Base-by-base conservation (phyloP, 208 protist genomes). In the Leishmania major region DNA sequence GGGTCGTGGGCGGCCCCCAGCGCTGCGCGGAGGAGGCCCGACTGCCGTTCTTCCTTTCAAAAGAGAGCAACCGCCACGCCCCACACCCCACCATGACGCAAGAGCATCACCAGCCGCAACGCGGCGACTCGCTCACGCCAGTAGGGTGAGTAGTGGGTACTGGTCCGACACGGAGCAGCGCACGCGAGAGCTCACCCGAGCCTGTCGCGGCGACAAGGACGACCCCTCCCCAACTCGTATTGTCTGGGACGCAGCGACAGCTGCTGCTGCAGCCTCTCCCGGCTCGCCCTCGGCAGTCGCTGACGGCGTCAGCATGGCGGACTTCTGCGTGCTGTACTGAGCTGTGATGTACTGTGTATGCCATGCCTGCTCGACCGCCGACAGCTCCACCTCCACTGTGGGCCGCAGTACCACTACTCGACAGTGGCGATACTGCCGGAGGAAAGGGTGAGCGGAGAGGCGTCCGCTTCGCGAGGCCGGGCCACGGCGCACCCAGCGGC, bases 61-160 rank as follows among this genome's bases (percentile, higher is more conserved):
- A 35, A 6, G 1, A 69, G 47, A 45, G 28, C 43, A 49, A 47
- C 37, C 13, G 1, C 64, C 31, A 47, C 67, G 31, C 28, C 31
- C 6, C 40, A 31, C 70, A 35, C 45, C 28, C 28, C 15, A 11
- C 55, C n/a, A 81, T 57, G 62, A 40, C 62, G 31, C 15, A 40
- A 37, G 62, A 22, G 62, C 35, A 72, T 55, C 45, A 35, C 70
- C 43, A 51, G 35, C 43, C 66, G 31, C 62, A n/a, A 55, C 31
- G 6, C 80, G 7, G 31, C 47, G 13, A 45, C 22, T 7, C 75
- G 22, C 49, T 88, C 79, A 94, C 6, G 78, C 82, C 28, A 96
- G 78, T 6, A 95, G 71, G 10, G 93, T 88, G 53, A 96, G 78
- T 40, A 96, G 85, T n/a, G 93, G 93, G 62, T 91, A 96, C 79